These are phyloP conservation scores for Monosporascus ibericus DNA, from an alignment of 2,329 filamentous ascomycete genomes.

Conservation along the genomic window DNA sequence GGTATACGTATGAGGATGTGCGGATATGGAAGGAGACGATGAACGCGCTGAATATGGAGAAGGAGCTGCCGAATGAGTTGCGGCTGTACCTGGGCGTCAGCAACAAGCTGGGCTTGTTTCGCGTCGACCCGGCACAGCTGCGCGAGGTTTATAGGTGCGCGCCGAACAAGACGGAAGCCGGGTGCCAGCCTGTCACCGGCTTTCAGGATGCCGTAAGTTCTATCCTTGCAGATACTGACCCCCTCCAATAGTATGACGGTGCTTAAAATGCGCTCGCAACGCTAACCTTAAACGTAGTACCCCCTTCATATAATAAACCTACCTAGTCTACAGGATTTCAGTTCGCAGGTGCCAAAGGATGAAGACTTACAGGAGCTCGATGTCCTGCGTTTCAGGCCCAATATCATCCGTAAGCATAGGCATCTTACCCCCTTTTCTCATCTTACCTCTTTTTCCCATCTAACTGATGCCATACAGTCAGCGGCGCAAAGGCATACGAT, in stretches of 20 bases:
- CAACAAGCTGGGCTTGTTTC: conserved; percentile 62
- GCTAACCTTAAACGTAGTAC: conserved; percentile 40
- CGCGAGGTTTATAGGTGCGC: conserved; percentile 57
- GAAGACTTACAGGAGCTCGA: conserved; percentile 46
- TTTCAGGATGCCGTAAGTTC: conserved; percentile 64
- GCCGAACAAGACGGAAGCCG: conserved; percentile 50
- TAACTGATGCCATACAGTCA: conserved; percentile 35
- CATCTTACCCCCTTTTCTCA: neutral
- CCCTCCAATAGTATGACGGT: neutral
- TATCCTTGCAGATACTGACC: neutral
- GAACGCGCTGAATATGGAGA: conserved; percentile 49
- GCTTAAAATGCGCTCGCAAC: conserved; percentile 1
- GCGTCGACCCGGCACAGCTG: conserved; percentile 52
- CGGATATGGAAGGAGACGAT: conserved; percentile 58
- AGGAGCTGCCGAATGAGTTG: conserved; percentile 57
- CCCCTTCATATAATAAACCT: conserved; percentile 64
- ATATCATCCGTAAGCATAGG: conserved; percentile 55
- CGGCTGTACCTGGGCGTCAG: conserved; percentile 60
- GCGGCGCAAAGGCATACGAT: conserved; percentile 56
- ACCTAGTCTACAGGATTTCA: conserved; percentile 56
- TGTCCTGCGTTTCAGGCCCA: conserved; percentile 61
- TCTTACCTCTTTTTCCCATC: neutral
- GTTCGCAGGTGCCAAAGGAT: conserved; percentile 47
- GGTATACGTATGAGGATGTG: conserved; percentile 56
- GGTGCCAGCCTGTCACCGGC: conserved; percentile 59